These are phyloP conservation scores for Coniferiporia sulphurascens DNA, from an alignment of 1,284 basidiomycete species.

Conservation along the genomic window DNA sequence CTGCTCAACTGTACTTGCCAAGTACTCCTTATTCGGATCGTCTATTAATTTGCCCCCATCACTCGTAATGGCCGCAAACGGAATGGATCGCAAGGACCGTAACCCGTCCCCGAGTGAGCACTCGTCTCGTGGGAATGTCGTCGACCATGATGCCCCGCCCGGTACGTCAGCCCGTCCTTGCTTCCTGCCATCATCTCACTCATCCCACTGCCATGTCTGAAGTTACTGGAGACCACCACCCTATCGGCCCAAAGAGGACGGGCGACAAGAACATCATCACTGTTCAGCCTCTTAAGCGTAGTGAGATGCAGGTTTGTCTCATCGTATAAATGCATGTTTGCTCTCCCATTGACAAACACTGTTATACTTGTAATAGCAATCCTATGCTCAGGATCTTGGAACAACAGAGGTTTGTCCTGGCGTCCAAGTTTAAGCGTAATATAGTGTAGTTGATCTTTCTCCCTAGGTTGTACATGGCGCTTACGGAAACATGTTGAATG, in stretches of 20 bases:
- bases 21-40: not conserved
- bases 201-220: constrained; percentile 15
- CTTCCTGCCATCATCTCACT: constrained; percentile 18
- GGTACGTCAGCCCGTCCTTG: constrained; percentile 39
- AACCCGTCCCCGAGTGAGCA: constrained; percentile 27
- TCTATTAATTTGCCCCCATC: too few relatives aligned
- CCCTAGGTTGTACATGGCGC: constrained; percentile 71
- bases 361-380: constrained; percentile 52
- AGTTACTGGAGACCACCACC: constrained; percentile 52
- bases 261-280: constrained; percentile 43
- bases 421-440: not conserved
- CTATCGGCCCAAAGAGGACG: constrained; percentile 28
- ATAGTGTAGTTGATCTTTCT: constrained; percentile 11
- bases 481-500: constrained; percentile 80
- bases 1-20: not conserved
- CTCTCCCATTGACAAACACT: constrained; percentile 18
- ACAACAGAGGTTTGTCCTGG: constrained; percentile 43
- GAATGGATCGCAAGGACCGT: constrained; percentile 27
- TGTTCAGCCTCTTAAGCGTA: constrained; percentile 77
- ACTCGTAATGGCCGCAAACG: constrained; percentile 11
- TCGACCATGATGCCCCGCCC: constrained; percentile 67
- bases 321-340: constrained; percentile 7
- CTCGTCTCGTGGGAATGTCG: constrained; percentile 57
- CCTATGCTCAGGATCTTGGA: constrained; percentile 86
- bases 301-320: constrained; percentile 74